Evolutionary conservation across 345 rosid genomes (phyloP), one percentile per base, ranked within the genome.

Genomic region (Murraya koenigii): DNA sequence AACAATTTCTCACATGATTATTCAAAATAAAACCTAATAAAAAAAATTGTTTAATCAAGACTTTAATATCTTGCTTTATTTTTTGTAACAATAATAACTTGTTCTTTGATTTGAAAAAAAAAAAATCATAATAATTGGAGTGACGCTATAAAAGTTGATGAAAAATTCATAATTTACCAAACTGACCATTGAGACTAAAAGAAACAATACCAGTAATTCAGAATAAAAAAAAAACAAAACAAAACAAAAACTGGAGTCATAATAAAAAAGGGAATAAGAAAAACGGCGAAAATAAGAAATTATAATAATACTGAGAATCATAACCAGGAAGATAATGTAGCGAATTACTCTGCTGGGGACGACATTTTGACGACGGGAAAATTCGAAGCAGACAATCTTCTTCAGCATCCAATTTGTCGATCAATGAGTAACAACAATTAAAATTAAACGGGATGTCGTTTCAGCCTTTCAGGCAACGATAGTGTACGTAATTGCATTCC

Each of bases 321-420:
- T 74, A 15, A 13, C 33, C 49, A 3, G 38, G 52, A 33, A 60
- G 44, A 69, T 63, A 35, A 49, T 20, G 52, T 0, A 54, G 47
- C 49, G 52, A 23, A 75, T 78, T 84, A 84, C 86, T 84, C 86
- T 58, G 82, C 78, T 1, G 84, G 86, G 78, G 86, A 84, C 66
- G 84, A 78, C 84, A 84, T 84, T 41, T 47, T 65, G 71, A 36
- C 70, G 52, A 33, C 60, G 38, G 14, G 76, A 26, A 66, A 78
- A 39, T 65, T 71, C 14, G 60, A 69, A 47, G 30, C 74, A 6
- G 14, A 60, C 65, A 62, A 62, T 44, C 49, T 44, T 36, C 78
- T 73, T 63, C 63, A 25, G 63, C 23, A 54, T 23, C 26, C 61
- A 52, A 66, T 47, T 38, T 10, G 4, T 44, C 25, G 22, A 17